phyloP scores from a whole-genome alignment of 2,329 filamentous ascomycete species.

The Lojkania enalia region DNA sequence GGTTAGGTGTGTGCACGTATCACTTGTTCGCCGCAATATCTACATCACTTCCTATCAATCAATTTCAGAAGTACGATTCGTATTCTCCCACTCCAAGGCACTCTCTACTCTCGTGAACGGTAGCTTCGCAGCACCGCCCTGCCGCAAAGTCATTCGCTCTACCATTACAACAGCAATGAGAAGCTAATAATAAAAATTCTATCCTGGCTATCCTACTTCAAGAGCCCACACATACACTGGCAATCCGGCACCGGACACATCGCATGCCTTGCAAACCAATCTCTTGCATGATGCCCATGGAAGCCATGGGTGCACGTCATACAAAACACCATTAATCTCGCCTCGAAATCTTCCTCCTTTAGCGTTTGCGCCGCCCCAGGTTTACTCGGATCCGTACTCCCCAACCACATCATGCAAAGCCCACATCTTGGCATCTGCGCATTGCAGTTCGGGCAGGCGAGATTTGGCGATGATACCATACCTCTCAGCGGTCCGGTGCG shows the following conservation, averaged over 20 bases:
- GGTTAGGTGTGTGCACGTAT: too few relatives aligned
- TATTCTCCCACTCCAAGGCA: too few relatives aligned
- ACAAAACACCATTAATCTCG: slow-evolving; percentile 62
- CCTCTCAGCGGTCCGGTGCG: slow-evolving; percentile 22
- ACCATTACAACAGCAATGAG: too few relatives aligned
- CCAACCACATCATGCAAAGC: slow-evolving; percentile 65
- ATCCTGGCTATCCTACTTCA: too few relatives aligned
- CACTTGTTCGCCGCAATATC: too few relatives aligned
- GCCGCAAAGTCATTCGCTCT: too few relatives aligned
- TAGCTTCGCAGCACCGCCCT: too few relatives aligned
- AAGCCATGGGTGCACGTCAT: slow-evolving; percentile 66
- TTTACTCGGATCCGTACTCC: slow-evolving; percentile 59
- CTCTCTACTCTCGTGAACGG: too few relatives aligned
- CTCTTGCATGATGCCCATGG: slow-evolving; percentile 64
- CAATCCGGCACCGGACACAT: slow-evolving; percentile 61
- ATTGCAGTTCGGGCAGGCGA: slow-evolving; percentile 64
- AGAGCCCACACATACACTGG: slow-evolving; percentile 55
- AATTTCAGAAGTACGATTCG: too few relatives aligned
- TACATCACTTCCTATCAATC: too few relatives aligned
- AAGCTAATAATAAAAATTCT: too few relatives aligned
- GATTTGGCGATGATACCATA: slow-evolving; percentile 47
- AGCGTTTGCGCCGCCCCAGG: slow-evolving; percentile 39
- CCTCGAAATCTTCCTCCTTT: slow-evolving; percentile 53
- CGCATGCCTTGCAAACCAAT: slow-evolving; percentile 62
- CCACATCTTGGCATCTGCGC: slow-evolving; percentile 65